A percentile compares a stretch with the other conserved stretches of the same genome.
Conservation (phyloP, 345 rosid species). For the Luvunga scandens region DNA sequence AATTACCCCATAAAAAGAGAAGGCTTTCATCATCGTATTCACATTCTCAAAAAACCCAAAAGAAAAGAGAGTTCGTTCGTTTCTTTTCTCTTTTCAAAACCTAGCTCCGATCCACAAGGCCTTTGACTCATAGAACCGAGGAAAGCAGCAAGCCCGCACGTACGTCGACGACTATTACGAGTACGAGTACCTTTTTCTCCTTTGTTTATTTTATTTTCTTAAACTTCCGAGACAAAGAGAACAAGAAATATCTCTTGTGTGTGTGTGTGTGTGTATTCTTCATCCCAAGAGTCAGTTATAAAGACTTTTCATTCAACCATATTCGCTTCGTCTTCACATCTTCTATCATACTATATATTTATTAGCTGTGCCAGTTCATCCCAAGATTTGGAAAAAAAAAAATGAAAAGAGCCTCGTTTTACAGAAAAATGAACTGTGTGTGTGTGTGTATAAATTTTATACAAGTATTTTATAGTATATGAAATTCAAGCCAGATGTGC, state of each 20-base stretch:
- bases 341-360: too few relatives aligned
- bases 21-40: too few relatives aligned
- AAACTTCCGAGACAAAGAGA: slow-evolving; percentile 55
- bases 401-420: slow-evolving; percentile 28
- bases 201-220: slow-evolving; percentile 23
- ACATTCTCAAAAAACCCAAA: too few relatives aligned
- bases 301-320: too few relatives aligned
- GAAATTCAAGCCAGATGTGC: slow-evolving; percentile 55
- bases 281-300: slow-evolving; percentile 38
- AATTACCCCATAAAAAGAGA: neutral
- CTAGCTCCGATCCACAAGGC: slow-evolving; percentile 6
- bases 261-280: slow-evolving; percentile 14
- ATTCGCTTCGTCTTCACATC: too few relatives aligned
- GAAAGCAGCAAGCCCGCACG: slow-evolving; percentile 10
- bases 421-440: slow-evolving; percentile 17
- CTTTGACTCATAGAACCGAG: slow-evolving; percentile 23
- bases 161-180: slow-evolving; percentile 18
- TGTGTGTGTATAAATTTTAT: neutral
- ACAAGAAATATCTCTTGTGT: slow-evolving; percentile 24
- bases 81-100: too few relatives aligned
- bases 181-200: neutral
- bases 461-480: slow-evolving; percentile 1
- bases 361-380: slow-evolving; percentile 28
- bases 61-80: too few relatives aligned
- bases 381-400: slow-evolving; percentile 15